These are phyloP conservation scores for Ascochyta koolunga DNA, from an alignment of 2,329 filamentous ascomycete genomes.

Conservation along the genomic window DNA sequence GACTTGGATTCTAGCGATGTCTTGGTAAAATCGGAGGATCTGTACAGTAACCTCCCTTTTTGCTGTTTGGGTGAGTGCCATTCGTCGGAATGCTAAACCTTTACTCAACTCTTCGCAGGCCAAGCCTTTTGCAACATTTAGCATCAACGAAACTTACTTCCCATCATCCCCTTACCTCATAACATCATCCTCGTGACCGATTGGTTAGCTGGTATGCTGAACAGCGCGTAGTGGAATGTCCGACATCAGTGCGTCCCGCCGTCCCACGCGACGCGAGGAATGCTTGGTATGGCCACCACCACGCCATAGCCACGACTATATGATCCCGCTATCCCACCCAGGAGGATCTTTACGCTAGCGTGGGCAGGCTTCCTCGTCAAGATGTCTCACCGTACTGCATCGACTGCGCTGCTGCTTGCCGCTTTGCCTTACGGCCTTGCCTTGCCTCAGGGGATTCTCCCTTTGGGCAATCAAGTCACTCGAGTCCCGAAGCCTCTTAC, in stretches of 20 bases:
- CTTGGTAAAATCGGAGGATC: conserved; percentile 2
- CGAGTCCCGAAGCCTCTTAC: conserved; percentile 5
- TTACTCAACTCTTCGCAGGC: conserved; percentile 7
- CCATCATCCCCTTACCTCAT: conserved; percentile 19
- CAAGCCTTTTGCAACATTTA: conserved; percentile 8
- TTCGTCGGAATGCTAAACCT: neutral
- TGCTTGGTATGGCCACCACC: conserved; percentile 13
- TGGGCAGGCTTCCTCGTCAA: conserved; percentile 19
- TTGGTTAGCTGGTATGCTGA: conserved; percentile 14
- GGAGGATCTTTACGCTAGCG: conserved; percentile 14
- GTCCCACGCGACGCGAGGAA: conserved; percentile 22
- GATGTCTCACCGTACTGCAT: conserved; percentile 23
- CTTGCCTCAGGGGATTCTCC: conserved; percentile 15
- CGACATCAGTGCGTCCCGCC: conserved; percentile 10
- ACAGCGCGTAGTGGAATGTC: conserved; percentile 23
- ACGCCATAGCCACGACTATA: conserved; percentile 15
- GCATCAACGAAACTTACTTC: conserved; percentile 12
- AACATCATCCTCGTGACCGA: conserved; percentile 18
- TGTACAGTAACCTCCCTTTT: conserved; percentile 3
- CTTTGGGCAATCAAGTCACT: neutral
- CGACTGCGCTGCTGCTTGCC: conserved; percentile 23
- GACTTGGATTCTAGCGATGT: conserved; percentile 1
- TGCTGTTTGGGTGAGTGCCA: conserved; percentile 5
- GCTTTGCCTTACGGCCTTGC: conserved; percentile 22
- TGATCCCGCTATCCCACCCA: conserved; percentile 14